Evolutionary conservation across 257 asterid genomes (phyloP), one percentile per base, ranked within the genome.

Genomic region (Fraxinus pennsylvanica): DNA sequence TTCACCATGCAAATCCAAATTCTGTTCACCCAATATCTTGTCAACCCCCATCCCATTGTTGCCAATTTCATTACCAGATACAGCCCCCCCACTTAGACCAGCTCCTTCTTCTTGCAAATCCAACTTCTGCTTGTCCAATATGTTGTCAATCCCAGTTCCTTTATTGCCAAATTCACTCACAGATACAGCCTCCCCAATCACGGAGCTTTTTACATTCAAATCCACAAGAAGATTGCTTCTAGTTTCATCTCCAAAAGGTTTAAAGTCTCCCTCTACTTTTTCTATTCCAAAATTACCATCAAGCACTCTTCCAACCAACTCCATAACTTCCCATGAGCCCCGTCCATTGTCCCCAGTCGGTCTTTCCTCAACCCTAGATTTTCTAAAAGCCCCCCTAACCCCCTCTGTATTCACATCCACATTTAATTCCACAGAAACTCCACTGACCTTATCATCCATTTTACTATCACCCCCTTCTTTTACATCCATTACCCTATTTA

Each of bases 241-340:
- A 21, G 6, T 39, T 19, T 22, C 5, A 6, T 22, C 54, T 71
- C 36, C 74, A 39, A 71, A 10, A 33, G 22, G 17, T 54, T 71
- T 71, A 12, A 71, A 41, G 21, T 41, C 13, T 71, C 36, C 33
- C 61, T 36, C 59, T 47, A 21, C 86, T 15, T 83, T 72, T 76
- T 82, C 88, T 83, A 84, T 57, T 33, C 68, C n/a, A 57, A 79
- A 74, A 68, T 47, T 83, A 36, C 92, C 87, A 30, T 78, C 80
- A 50, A 86, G 81, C 68, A 86, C 86, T 80, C 83, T 88, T 5
- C 84, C 84, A 77, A 88, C 92, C 84, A 88, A 67, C 71, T 80
- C 38, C 89, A 88, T 79, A 80, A 88, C 83, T 25, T 82, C 81
- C 88, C 84, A 80, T 32, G 82, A 69, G 57, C 71, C 82, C 85